Conservation (phyloP, 2,329 filamentous ascomycete species). For the Drechslerella stenobrocha region DNA sequence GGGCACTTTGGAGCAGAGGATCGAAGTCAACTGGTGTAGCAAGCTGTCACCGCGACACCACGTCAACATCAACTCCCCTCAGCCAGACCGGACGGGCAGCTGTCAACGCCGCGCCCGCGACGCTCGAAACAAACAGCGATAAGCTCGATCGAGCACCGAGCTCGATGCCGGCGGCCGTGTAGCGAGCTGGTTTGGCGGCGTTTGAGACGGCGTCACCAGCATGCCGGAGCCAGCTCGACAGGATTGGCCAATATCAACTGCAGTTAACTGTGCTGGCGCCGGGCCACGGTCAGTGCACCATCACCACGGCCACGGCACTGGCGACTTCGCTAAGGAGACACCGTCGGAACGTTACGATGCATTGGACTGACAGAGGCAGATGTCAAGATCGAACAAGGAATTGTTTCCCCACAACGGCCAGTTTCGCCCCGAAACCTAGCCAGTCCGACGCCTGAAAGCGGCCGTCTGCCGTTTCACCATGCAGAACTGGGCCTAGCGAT, state of each 20-base stretch:
- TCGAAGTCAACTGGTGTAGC: too few relatives aligned
- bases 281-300: too few relatives aligned
- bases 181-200: constrained; percentile 2
- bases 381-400: constrained; percentile 7
- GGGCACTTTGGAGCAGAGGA: too few relatives aligned
- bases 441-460: not conserved
- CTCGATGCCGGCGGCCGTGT: not conserved
- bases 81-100: constrained; percentile 2
- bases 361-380: not conserved
- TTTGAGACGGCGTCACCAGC: constrained; percentile 1
- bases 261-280: too few relatives aligned
- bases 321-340: constrained; percentile 3
- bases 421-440: constrained; percentile 1
- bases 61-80: too few relatives aligned
- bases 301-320: too few relatives aligned
- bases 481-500: not conserved
- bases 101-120: not conserved
- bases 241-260: not conserved
- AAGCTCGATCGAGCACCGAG: not conserved
- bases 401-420: constrained; percentile 1
- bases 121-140: constrained; percentile 3
- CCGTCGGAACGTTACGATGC: not conserved
- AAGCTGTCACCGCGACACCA: too few relatives aligned
- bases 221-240: not conserved
- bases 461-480: not conserved